Percentiles rank a stretch among this genome's conserved stretches.
Evolutionary conservation across 495 filamentous ascomycete genomes (phyloP).

Genomic region (Penicillium canariense): DNA sequence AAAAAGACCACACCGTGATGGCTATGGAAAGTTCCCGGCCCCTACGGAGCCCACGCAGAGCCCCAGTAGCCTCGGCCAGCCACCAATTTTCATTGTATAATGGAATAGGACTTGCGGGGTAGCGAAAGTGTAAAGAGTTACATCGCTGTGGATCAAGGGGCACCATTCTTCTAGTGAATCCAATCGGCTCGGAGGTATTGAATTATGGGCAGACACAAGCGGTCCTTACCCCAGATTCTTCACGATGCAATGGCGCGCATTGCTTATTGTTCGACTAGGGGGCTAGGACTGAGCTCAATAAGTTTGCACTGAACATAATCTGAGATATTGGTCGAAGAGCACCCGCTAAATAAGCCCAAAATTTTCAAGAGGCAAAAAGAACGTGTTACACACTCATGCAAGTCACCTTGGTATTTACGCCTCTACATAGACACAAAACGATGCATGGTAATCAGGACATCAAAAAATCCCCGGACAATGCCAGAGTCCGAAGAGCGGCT

Average conservation of each 20-base stretch:
- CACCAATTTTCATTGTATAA: constrained; percentile 24
- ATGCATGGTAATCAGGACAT: not conserved
- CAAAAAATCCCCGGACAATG: not conserved
- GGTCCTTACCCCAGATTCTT: no score
- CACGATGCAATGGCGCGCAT: no score
- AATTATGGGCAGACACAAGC: no score
- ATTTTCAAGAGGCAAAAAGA: not conserved
- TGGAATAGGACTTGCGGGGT: constrained; percentile 17
- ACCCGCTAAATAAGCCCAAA: no score
- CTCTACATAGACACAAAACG: constrained; percentile 1
- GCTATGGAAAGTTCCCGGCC: not conserved
- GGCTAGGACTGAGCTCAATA: no score
- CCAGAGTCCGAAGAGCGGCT: not conserved
- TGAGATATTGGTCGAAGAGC: no score
- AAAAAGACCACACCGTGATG: not conserved
- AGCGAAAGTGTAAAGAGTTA: constrained; percentile 16
- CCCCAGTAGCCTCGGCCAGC: constrained; percentile 10
- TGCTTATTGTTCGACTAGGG: no score
- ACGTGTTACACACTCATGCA: constrained; percentile 1
- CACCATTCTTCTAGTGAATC: no score
- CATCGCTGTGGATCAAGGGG: constrained; percentile 4
- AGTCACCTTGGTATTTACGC: constrained; percentile 2
- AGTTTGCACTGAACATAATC: no score
- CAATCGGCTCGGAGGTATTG: no score
- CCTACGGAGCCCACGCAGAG: not conserved